These are phyloP conservation scores for Tephrocybe sp. DNA, from an alignment of 768 basidiomycete genomes.

Conservation along the genomic window DNA sequence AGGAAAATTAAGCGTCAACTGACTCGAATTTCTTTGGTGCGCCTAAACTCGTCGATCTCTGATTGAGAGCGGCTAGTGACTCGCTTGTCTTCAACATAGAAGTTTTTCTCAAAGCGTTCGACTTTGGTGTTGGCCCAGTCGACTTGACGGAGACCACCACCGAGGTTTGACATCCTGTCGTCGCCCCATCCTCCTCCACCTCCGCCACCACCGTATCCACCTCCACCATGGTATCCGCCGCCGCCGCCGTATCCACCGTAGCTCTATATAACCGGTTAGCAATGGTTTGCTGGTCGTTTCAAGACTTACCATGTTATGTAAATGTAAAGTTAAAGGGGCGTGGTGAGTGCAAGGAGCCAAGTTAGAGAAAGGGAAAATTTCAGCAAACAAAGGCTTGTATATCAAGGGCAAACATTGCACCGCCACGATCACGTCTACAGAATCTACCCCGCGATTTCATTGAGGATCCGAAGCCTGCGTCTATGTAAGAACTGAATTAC, in stretches of 20 bases:
- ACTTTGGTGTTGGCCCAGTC: slow-evolving; percentile 82
- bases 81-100: slow-evolving; percentile 88
- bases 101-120: slow-evolving; percentile 96
- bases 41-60: slow-evolving; percentile 88
- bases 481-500: slow-evolving; percentile 12
- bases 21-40: slow-evolving; percentile 85
- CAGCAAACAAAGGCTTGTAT: slow-evolving; percentile 18
- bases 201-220: slow-evolving; percentile 49
- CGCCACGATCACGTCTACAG: slow-evolving; percentile 15
- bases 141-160: slow-evolving; percentile 76
- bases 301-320: slow-evolving; percentile 27
- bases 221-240: slow-evolving; percentile 37
- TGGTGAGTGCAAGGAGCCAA: slow-evolving; percentile 19
- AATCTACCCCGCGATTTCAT: slow-evolving; percentile 2
- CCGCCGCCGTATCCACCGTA: slow-evolving; percentile 42
- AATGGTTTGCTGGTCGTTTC: background rate
- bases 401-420: slow-evolving; percentile 27
- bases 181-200: slow-evolving; percentile 56
- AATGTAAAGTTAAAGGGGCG: slow-evolving; percentile 14
- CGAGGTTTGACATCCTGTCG: slow-evolving; percentile 81
- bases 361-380: slow-evolving; percentile 22
- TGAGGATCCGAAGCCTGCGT: slow-evolving; percentile 6
- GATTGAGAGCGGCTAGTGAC: slow-evolving; percentile 76
- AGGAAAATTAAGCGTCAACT: slow-evolving; percentile 10
- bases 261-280: slow-evolving; percentile 30